Base-by-base conservation (phyloP, 2,329 filamentous ascomycete species). In the Parastagonospora avenae region DNA sequence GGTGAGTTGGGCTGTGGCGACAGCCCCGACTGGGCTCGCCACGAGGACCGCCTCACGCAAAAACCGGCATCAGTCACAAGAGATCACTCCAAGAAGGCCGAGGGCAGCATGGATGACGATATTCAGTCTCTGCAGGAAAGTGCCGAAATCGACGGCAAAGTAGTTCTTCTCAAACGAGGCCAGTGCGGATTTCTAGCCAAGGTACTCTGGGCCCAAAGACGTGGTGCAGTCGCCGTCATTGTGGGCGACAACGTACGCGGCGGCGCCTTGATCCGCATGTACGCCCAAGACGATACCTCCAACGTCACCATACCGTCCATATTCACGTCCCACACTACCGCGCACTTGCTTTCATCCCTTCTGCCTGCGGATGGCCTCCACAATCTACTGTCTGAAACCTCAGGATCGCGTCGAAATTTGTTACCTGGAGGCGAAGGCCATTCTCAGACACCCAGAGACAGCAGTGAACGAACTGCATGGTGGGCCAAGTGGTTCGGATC, bases 151-250 rank as follows among this genome's bases (percentile, higher is more conserved):
- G 82, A 87, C 29, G 94, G 94, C 60, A 97, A 96, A 75, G 85
- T 99, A 41, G 94, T 96, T 2, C 79, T 99, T 45, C 80, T 99
- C 49, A 95, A 91, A 72, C 86, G 94, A 48, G 94, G 94, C 50
- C 94, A 93, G 7, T 99, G 94, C 73, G 94, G 94, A 4, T 99
- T 99, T 72, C 76, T 97, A 53, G 93, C 97, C 70, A 99, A 99
- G 75, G 91, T 94, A 57, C 93, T 95, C 78, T 99, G 94, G 94
- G 91, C 90, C 10, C 94, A 99, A 73, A 84, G 92, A 54, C 85
- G 94, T 67, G 94, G 94, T 19, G 94, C 89, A 15, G 83, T 92
- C 52, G 94, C 91, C 31, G 80, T 99, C 53, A 95, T 99, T 59
- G 92, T 99, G 2, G 94, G 94, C 24, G 94, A 99, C 72, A 90